Percentiles rank a stretch among this genome's conserved stretches.
Conservation (phyloP, 2,329 filamentous ascomycete genomes). For the Arachnopeziza araneosa region DNA sequence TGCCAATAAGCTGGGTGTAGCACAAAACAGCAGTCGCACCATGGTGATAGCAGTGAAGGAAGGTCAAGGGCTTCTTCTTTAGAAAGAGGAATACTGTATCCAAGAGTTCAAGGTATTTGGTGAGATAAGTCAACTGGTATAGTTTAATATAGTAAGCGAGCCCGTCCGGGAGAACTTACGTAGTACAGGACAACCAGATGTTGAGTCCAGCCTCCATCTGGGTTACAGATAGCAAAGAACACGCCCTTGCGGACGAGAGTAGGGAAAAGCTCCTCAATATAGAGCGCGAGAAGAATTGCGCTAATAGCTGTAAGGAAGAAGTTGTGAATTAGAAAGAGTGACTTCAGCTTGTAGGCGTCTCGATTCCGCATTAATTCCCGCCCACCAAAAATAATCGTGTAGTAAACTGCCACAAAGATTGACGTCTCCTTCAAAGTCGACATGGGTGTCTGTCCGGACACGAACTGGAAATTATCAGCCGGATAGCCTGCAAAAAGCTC, state of each 20-base stretch:
- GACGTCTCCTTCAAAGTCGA: conserved; percentile 22
- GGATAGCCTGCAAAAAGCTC: conserved; percentile 18
- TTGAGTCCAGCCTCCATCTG: conserved; percentile 83
- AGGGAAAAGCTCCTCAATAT: conserved; percentile 24
- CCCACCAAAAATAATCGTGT: conserved; percentile 23
- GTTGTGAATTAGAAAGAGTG: conserved; percentile 25
- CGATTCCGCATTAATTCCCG: conserved; percentile 24
- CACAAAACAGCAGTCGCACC: conserved; percentile 26
- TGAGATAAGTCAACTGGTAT: conserved; percentile 25
- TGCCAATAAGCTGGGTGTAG: conserved; percentile 24
- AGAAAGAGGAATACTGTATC: conserved; percentile 27
- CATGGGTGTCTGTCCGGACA: conserved; percentile 19
- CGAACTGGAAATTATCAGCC: conserved; percentile 19
- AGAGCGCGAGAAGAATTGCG: conserved; percentile 20
- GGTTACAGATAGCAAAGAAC: conserved; percentile 80
- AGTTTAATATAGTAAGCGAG: conserved; percentile 33
- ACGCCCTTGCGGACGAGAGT: conserved; percentile 56
- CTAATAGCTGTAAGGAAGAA: conserved; percentile 23
- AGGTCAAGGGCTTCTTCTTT: conserved; percentile 29
- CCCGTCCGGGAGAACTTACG: conserved; percentile 42
- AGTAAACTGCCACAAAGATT: conserved; percentile 20
- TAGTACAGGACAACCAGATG: conserved; percentile 91
- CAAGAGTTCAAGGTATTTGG: conserved; percentile 27
- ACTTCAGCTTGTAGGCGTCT: conserved; percentile 20
- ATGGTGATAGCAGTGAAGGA: conserved; percentile 29